Conservation (phyloP, 2,329 filamentous ascomycete genomes). For the Trichoderma afroharzianum region DNA sequence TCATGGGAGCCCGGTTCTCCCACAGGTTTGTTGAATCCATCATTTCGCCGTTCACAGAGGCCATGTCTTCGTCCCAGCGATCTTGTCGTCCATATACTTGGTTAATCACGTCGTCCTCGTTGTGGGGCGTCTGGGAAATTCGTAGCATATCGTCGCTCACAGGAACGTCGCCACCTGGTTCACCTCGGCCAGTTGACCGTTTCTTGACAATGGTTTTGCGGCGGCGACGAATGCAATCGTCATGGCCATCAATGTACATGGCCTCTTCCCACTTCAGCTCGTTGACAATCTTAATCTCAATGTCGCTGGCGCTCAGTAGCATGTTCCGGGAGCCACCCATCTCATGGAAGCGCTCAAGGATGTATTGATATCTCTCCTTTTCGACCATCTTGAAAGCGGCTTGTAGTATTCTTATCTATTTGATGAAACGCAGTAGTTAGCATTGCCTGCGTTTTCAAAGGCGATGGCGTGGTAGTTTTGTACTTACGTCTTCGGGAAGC, state of each 20-base stretch:
- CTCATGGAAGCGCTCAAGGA: constrained; percentile 46
- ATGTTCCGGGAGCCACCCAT: constrained; percentile 47
- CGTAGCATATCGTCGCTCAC: constrained; percentile 41
- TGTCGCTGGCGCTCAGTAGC: constrained; percentile 47
- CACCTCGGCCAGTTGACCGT: constrained; percentile 23
- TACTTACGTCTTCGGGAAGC: constrained; percentile 49
- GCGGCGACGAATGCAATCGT: constrained; percentile 38
- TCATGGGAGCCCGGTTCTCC: constrained; percentile 28
- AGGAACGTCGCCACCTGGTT: constrained; percentile 26
- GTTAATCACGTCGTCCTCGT: constrained; percentile 35
- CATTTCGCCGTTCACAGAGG: constrained; percentile 25
- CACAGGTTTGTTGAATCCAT: constrained; percentile 29
- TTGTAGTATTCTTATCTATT: constrained; percentile 39
- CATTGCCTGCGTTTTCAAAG: neutral
- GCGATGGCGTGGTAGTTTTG: neutral
- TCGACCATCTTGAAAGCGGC: constrained; percentile 41
- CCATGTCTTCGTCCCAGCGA: constrained; percentile 27
- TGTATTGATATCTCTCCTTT: constrained; percentile 39
- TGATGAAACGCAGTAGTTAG: neutral
- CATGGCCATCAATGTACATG: constrained; percentile 39
- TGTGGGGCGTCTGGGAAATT: constrained; percentile 32
- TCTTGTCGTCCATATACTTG: constrained; percentile 28
- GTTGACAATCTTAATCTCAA: constrained; percentile 48
- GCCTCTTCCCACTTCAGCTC: constrained; percentile 40
- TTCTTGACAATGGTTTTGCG: constrained; percentile 37